Conservation (phyloP, 2,329 filamentous ascomycete genomes). For the Fusarium sp. region DNA sequence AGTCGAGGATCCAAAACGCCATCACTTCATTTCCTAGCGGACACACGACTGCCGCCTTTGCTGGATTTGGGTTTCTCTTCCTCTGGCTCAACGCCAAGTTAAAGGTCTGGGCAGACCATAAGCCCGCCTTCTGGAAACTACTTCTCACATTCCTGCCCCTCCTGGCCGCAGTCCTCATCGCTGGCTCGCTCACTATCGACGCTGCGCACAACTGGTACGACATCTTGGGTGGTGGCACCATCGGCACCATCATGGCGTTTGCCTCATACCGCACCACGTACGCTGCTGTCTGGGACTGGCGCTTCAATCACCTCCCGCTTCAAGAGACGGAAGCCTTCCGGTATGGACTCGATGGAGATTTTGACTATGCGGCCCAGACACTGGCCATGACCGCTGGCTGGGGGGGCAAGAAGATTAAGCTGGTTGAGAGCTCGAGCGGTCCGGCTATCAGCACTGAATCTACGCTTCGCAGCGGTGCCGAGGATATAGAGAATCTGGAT, state of each 20-base stretch:
- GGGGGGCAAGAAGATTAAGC: conserved; percentile 38
- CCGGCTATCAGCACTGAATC: conserved; percentile 17
- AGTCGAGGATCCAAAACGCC: conserved; percentile 64
- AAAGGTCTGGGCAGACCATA: conserved; percentile 73
- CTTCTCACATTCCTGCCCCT: conserved; percentile 66
- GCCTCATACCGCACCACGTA: conserved; percentile 72
- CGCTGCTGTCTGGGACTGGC: conserved; percentile 74
- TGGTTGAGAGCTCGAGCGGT: conserved; percentile 17
- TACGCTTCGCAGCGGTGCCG: conserved; percentile 28
- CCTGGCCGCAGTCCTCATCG: conserved; percentile 67
- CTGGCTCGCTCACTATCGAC: conserved; percentile 69
- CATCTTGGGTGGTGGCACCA: conserved; percentile 68
- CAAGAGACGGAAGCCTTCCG: conserved; percentile 49
- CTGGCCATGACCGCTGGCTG: conserved; percentile 41
- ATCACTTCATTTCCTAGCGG: conserved; percentile 74
- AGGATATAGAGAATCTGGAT: conserved; percentile 32
- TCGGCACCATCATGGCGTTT: conserved; percentile 70
- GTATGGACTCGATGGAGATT: conserved; percentile 32
- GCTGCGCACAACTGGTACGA: conserved; percentile 77
- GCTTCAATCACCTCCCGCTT: conserved; percentile 73
- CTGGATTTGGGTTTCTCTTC: conserved; percentile 69
- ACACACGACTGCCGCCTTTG: conserved; percentile 71
- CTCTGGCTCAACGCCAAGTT: conserved; percentile 77
- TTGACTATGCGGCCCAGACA: conserved; percentile 35
- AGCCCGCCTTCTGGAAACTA: conserved; percentile 73